Percentiles rank a stretch among this genome's conserved stretches.
Evolutionary conservation across 2,329 filamentous ascomycete species (phyloP).

Genomic region (Claviceps humidiphila): DNA sequence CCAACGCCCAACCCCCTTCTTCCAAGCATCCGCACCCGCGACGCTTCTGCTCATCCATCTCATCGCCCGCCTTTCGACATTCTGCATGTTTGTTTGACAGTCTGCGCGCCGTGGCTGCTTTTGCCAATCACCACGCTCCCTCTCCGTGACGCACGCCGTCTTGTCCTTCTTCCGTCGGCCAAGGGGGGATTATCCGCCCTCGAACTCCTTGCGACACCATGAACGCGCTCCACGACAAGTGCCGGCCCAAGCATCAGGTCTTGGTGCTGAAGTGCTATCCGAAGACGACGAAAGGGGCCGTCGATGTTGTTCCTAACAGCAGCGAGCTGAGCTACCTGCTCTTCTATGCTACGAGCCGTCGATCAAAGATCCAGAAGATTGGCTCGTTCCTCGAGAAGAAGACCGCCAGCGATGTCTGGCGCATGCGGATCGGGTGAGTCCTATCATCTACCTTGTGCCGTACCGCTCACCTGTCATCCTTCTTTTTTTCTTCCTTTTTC

Average conservation of each 20-base stretch:
- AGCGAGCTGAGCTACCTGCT: conserved; percentile 94
- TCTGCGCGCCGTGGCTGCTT: conserved; percentile 3
- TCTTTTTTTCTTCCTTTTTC: not conserved
- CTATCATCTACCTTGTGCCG: not conserved
- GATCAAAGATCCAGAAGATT: conserved; percentile 93
- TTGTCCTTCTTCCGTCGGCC: not conserved
- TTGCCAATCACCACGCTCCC: not conserved
- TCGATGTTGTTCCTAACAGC: conserved; percentile 89
- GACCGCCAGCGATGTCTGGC: conserved; percentile 82
- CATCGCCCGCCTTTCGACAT: not conserved
- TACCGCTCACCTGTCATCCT: not conserved
- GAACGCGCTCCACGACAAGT: conserved; percentile 53
- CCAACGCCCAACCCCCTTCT: not conserved
- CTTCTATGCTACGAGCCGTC: conserved; percentile 89
- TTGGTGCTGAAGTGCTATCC: conserved; percentile 95
- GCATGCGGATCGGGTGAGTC: conserved; percentile 67
- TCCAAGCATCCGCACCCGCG: not conserved
- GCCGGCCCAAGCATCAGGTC: conserved; percentile 92
- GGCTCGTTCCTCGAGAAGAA: conserved; percentile 90
- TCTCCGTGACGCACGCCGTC: not conserved
- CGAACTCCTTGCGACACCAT: conserved; percentile 23
- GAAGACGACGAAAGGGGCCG: conserved; percentile 75
- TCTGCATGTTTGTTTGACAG: not conserved
- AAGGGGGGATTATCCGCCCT: not conserved
- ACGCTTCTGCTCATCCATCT: not conserved